Evolutionary conservation across 805 yeast genomes (phyloP), one percentile per base, ranked within the genome.

Genomic region (Yarrowia bubula): DNA sequence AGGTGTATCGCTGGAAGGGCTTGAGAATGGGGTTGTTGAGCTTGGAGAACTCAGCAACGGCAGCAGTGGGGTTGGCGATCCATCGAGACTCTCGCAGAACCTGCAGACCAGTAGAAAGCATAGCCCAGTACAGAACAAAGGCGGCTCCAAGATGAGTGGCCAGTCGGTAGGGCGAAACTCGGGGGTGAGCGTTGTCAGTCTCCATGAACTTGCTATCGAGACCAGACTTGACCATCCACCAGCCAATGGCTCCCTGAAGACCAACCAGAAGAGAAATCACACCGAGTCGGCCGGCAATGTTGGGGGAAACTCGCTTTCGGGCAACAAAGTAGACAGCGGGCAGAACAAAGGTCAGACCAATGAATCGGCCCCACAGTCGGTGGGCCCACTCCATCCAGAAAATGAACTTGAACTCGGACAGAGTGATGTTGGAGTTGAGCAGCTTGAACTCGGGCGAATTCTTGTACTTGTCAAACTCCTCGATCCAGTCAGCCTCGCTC

Each of bases 161-260:
- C 63, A 95, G 80, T 75, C 99, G 84, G 74, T 95, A 95, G 73
- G 90, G 98, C 5, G 97, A 90, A 2, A 95, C 99, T 0, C 99
- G 91, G n/a, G 99, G 99, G 73, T 93, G 96, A 0, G 96, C 86
- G 51, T 84, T 88, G 74, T 97, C 83, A 69, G 88, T 92, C 22
- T 82, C 83, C 55, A 95, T 79, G 72, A 88, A 88, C 48, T 87
- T 82, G 72, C 88, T 88, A 73, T 92, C 96, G 65, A 95, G 81
- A 35, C 99, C 99, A 9, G 97, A 90, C 71, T 89, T 86, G 62
- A 95, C 99, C 99, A 95, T 95, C 99, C 99, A 95, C 99, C 99
- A 95, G 37, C 99, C 99, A 69, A 95, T 88, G 63, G 87, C 89
- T 63, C 99, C 99, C 79, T 95, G 99, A 55, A 95, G 78, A 10